Evolutionary conservation across 164 flowering plant species (phyloP).

Genomic region (Berberis vulgaris): DNA sequence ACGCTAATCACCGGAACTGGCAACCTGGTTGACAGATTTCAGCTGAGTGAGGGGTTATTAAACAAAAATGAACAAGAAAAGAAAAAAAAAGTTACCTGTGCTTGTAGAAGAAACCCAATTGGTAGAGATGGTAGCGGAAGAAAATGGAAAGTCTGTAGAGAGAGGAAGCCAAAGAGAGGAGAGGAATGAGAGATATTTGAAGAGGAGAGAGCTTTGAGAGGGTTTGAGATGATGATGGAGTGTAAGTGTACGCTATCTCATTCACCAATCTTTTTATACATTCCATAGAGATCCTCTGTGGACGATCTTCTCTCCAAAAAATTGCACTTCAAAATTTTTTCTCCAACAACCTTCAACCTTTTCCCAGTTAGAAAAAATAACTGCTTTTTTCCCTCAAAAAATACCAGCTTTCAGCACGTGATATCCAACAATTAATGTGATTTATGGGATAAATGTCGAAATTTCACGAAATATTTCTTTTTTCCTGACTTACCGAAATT

Average conservation of each 20-base stretch:
- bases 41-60: neutral
- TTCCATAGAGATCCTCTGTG: conserved; percentile 31
- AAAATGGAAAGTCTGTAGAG: conserved; percentile 44
- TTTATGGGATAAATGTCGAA: too few relatives aligned
- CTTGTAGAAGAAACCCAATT: conserved; percentile 25
- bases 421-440: too few relatives aligned
- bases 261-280: conserved; percentile 30
- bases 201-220: conserved; percentile 27
- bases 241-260: conserved; percentile 41
- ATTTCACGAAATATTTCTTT: too few relatives aligned
- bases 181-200: conserved; percentile 43
- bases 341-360: too few relatives aligned
- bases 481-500: too few relatives aligned
- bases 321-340: too few relatives aligned
- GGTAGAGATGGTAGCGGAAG: conserved; percentile 44
- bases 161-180: conserved; percentile 52
- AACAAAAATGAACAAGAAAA: neutral
- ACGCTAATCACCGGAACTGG: conserved; percentile 88
- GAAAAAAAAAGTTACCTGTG: conserved; percentile 32
- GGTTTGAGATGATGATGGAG: conserved; percentile 9
- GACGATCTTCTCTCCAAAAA: too few relatives aligned
- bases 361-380: too few relatives aligned
- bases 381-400: too few relatives aligned
- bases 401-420: too few relatives aligned
- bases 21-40: conserved; percentile 32